Conservation (phyloP, 768 basidiomycete genomes). For the Mycena polygramma region DNA sequence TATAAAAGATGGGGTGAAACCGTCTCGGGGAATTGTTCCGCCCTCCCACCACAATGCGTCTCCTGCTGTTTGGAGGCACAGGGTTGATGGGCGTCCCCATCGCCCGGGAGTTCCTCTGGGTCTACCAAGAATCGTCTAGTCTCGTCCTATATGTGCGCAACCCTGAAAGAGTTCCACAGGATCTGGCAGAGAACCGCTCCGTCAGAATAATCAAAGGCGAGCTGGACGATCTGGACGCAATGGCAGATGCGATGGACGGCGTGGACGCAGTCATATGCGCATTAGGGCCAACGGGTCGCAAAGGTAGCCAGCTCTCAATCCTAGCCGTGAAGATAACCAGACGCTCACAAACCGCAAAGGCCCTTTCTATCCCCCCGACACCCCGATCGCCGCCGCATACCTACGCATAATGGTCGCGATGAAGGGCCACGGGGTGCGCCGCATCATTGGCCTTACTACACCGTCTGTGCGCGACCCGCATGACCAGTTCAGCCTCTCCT, state of each 20-base stretch:
- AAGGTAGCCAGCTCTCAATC: neutral
- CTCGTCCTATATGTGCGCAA: constrained; percentile 34
- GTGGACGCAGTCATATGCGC: constrained; percentile 35
- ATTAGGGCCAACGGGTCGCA: constrained; percentile 33
- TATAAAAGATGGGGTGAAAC: no score
- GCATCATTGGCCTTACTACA: constrained; percentile 64
- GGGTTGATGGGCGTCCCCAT: constrained; percentile 31
- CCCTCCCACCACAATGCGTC: constrained; percentile 15
- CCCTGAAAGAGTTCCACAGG: constrained; percentile 14
- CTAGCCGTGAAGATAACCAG: no score
- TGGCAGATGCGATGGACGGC: constrained; percentile 33
- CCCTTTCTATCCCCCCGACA: constrained; percentile 40
- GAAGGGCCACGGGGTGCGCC: constrained; percentile 51
- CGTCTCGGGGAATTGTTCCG: neutral
- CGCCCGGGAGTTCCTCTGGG: constrained; percentile 25
- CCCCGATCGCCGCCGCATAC: constrained; percentile 61
- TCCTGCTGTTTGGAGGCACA: constrained; percentile 33
- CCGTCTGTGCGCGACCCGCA: constrained; percentile 59
- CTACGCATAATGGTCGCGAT: constrained; percentile 54
- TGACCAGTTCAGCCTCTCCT: constrained; percentile 53
- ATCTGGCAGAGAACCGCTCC: constrained; percentile 16
- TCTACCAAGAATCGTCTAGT: constrained; percentile 20
- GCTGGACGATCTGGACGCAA: constrained; percentile 30
- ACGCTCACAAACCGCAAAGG: constrained; percentile 24
- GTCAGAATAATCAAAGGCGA: constrained; percentile 27